These are phyloP conservation scores for Leccinum boreale DNA, from an alignment of 768 basidiomycete genomes.

Conservation along the genomic window DNA sequence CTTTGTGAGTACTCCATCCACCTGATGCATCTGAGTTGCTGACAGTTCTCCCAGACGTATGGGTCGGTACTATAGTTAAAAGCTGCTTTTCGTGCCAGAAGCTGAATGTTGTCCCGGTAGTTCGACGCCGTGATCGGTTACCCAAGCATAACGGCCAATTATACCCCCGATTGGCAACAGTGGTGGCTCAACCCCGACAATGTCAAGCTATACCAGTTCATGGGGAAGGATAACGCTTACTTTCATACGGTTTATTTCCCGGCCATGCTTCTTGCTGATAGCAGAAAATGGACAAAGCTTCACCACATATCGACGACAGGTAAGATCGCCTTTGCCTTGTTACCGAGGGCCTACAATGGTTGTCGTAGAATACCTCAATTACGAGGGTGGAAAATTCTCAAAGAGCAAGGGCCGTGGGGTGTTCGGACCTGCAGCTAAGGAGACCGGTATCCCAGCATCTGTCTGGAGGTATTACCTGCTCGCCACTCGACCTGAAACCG, in stretches of 20 bases:
- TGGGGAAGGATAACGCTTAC: constrained; percentile 99
- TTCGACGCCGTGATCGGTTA: constrained; percentile 98
- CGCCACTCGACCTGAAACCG: constrained; percentile 88
- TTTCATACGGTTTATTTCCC: constrained; percentile 98
- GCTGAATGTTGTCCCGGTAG: constrained; percentile 39
- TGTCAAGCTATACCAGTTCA: constrained; percentile 94
- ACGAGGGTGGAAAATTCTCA: constrained; percentile 98
- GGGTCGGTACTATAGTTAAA: constrained; percentile 54
- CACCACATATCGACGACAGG: constrained; percentile 96
- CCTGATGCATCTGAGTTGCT: constrained; percentile 3
- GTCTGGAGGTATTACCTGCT: constrained; percentile 98
- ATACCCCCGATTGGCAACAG: constrained; percentile 89
- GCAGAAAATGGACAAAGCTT: constrained; percentile 88
- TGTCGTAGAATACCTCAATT: constrained; percentile 86
- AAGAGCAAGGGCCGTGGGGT: constrained; percentile 97
- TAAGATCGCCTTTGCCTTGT: constrained; percentile 30
- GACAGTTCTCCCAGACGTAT: constrained; percentile 63
- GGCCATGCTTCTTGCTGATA: constrained; percentile 83
- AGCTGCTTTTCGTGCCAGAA: not conserved
- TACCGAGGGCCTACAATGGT: not conserved
- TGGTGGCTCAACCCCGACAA: constrained; percentile 96
- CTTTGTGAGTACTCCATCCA: constrained; percentile 65
- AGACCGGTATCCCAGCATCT: constrained; percentile 88
- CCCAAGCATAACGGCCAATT: constrained; percentile 93
- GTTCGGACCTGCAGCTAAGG: constrained; percentile 90